Evolutionary conservation across 257 asterid genomes (phyloP).

Genomic region (Dorcoceras hygrometricum): DNA sequence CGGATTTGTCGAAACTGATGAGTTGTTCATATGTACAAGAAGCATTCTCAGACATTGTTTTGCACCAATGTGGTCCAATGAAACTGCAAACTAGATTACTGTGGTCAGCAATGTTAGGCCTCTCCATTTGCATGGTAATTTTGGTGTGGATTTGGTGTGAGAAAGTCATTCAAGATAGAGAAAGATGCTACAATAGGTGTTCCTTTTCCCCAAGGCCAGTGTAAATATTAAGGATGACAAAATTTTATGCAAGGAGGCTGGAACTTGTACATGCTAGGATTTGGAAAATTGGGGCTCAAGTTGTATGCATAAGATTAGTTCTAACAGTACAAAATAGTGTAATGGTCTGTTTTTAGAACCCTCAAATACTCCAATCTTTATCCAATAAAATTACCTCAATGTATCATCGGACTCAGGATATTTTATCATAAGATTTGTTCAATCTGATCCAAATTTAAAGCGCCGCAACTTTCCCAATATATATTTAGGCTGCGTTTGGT

Average conservation of each 20-base stretch:
- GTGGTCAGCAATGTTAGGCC: conserved; percentile 45
- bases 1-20: conserved; percentile 42
- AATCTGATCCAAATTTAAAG: too few species aligned
- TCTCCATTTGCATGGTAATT: conserved; percentile 42
- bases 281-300: too few species aligned
- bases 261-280: neutral
- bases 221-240: neutral
- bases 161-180: conserved; percentile 40
- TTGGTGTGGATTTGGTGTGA: conserved; percentile 37
- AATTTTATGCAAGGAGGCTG: neutral
- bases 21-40: conserved; percentile 36
- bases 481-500: too few species aligned
- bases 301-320: too few species aligned
- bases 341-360: too few species aligned
- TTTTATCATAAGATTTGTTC: too few species aligned
- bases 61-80: conserved; percentile 46
- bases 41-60: conserved; percentile 38
- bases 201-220: conserved; percentile 30
- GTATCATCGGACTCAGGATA: too few species aligned
- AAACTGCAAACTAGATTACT: conserved; percentile 25
- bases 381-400: too few species aligned
- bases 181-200: conserved; percentile 30
- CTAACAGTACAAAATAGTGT: too few species aligned
- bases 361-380: too few species aligned
- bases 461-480: too few species aligned